Evolutionary conservation across 2,329 filamentous ascomycete genomes (phyloP).

Genomic region (Coniella lustricola): DNA sequence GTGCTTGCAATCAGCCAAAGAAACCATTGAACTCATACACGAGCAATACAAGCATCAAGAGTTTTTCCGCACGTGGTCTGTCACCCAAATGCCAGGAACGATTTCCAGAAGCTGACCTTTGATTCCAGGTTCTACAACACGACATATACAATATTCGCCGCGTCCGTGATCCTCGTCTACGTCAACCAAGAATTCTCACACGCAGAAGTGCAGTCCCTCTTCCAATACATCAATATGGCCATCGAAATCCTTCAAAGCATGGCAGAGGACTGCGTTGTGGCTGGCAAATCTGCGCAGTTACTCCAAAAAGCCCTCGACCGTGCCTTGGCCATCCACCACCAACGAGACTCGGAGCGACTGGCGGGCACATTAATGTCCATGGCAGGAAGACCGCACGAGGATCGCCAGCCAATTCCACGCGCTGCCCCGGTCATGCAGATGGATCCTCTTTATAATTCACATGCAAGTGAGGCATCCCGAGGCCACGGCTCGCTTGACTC

Average conservation of each 20-base stretch:
- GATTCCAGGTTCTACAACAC: constrained; percentile 25
- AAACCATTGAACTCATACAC: constrained; percentile 25
- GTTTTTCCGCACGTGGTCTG: constrained; percentile 25
- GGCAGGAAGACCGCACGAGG: neutral
- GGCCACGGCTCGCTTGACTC: neutral
- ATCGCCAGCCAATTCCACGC: neutral
- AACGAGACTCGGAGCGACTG: constrained; percentile 15
- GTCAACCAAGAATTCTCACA: constrained; percentile 20
- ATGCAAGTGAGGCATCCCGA: neutral
- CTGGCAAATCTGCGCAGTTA: constrained; percentile 21
- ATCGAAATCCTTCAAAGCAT: constrained; percentile 15
- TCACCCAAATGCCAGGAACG: neutral
- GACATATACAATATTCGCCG: constrained; percentile 24
- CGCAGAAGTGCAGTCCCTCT: constrained; percentile 15
- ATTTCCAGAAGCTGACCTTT: neutral
- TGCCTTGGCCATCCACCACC: constrained; percentile 9
- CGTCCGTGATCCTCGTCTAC: constrained; percentile 25
- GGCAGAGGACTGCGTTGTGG: constrained; percentile 21
- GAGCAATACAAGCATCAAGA: constrained; percentile 24
- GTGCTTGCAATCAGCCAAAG: constrained; percentile 22
- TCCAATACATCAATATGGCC: constrained; percentile 20
- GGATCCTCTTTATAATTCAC: neutral
- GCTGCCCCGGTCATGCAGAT: neutral
- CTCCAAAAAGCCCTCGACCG: constrained; percentile 21
- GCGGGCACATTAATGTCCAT: constrained; percentile 13